A percentile compares a stretch with the other conserved stretches of the same genome.
Evolutionary conservation across 768 basidiomycete species (phyloP).

Genomic region (Hygrocybe punicea): DNA sequence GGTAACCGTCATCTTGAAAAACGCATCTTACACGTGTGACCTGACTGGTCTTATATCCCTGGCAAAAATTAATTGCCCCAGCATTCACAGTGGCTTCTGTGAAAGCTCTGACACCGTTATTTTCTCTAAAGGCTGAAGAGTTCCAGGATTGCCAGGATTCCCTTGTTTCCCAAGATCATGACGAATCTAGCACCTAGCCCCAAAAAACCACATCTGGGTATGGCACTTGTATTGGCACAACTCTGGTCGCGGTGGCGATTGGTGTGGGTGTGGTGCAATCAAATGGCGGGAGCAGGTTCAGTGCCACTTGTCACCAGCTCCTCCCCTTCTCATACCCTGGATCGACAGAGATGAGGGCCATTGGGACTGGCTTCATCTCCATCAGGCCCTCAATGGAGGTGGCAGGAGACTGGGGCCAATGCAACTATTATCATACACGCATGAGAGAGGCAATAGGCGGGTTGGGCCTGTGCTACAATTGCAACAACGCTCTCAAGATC

Average conservation of each 20-base stretch:
- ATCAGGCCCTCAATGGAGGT: too few species aligned
- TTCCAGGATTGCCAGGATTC: conserved; percentile 43
- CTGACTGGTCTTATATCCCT: neutral
- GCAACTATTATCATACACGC: conserved; percentile 71
- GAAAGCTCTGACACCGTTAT: conserved; percentile 45
- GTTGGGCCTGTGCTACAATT: conserved; percentile 91
- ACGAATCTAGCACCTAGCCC: neutral
- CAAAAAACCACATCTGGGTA: neutral
- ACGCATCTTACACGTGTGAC: neutral
- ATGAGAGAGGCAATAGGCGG: conserved; percentile 88
- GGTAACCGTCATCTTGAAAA: conserved; percentile 18
- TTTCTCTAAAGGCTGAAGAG: conserved; percentile 52
- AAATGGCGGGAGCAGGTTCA: neutral
- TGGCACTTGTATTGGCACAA: neutral
- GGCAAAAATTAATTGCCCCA: conserved; percentile 48
- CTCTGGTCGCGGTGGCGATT: neutral
- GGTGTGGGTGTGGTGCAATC: neutral
- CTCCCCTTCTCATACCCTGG: too few species aligned
- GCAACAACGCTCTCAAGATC: conserved; percentile 87
- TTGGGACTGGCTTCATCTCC: too few species aligned
- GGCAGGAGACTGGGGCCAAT: conserved; percentile 54
- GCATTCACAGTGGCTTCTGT: conserved; percentile 48
- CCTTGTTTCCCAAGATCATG: conserved; percentile 18
- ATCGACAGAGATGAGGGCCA: too few species aligned
- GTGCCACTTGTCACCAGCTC: too few species aligned